These are phyloP conservation scores for Sporothrix euskadiensis DNA, from an alignment of 2,329 filamentous ascomycete species.

Conservation along the genomic window DNA sequence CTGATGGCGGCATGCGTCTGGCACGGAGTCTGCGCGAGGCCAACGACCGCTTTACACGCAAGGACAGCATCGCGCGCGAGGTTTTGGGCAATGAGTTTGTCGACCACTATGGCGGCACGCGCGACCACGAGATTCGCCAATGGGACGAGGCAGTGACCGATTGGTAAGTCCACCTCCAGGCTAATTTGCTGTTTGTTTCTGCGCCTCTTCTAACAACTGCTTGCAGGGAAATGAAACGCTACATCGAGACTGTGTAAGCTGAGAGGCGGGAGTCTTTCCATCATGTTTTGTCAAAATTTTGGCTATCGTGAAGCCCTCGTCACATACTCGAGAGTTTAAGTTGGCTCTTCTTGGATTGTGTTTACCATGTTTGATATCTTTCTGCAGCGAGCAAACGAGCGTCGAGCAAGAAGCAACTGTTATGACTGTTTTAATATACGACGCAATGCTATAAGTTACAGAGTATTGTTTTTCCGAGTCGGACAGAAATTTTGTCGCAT, in stretches of 20 bases:
- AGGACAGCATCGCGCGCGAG: conserved; percentile 85
- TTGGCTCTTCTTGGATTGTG: neutral
- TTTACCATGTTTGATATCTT: neutral
- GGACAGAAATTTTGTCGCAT: neutral
- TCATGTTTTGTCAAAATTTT: neutral
- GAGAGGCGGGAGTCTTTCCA: no score
- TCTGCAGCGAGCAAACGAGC: neutral
- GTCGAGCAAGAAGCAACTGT: neutral
- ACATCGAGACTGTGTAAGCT: conserved; percentile 68
- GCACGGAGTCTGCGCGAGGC: conserved; percentile 87
- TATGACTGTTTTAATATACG: neutral
- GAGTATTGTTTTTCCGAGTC: neutral
- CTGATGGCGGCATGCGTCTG: conserved; percentile 72
- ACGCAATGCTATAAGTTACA: neutral
- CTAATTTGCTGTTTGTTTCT: neutral
- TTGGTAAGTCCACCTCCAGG: conserved; percentile 63
- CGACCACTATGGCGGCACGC: conserved; percentile 88
- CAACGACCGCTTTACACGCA: conserved; percentile 71
- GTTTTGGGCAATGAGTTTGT: conserved; percentile 95
- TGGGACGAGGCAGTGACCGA: conserved; percentile 98
- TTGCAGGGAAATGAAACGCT: conserved; percentile 70
- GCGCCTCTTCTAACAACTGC: neutral
- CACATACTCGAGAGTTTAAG: neutral
- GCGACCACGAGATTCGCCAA: conserved; percentile 84
- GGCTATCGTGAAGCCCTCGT: neutral